Percentiles rank a stretch among this genome's conserved stretches.
phyloP scores from a whole-genome alignment of 306 rosid species.

The Citrullus colocynthis region DNA sequence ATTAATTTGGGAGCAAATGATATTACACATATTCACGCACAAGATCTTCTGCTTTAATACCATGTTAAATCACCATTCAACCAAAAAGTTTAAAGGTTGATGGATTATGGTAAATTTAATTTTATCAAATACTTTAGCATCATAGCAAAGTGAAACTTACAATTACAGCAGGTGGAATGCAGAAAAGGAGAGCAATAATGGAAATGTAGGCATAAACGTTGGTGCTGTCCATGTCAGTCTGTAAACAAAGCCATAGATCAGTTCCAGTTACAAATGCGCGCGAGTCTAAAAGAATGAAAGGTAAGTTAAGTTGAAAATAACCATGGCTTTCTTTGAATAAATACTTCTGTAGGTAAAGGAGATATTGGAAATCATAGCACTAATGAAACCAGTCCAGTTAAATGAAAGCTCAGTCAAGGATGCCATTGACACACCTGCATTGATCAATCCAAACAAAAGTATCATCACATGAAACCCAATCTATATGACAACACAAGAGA shows the following conservation, averaged over 20 bases:
- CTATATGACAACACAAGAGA: background rate
- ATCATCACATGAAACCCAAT: background rate
- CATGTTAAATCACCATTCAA: no score
- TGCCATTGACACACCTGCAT: conserved; percentile 46
- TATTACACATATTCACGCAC: no score
- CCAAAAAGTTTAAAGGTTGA: no score
- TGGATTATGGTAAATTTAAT: no score
- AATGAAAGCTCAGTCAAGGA: conserved; percentile 48
- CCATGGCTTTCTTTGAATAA: conserved; percentile 97
- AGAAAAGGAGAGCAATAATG: conserved; percentile 77
- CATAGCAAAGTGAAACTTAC: conserved; percentile 37
- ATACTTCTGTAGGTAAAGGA: conserved; percentile 50
- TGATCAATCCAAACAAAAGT: background rate
- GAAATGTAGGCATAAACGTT: conserved; percentile 88
- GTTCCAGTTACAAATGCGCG: background rate
- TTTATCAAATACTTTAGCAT: no score
- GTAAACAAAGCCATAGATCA: conserved; percentile 18
- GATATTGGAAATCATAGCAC: conserved; percentile 53
- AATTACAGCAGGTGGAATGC: conserved; percentile 79
- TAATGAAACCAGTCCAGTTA: conserved; percentile 44
- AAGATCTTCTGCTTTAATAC: no score
- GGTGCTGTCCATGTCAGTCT: conserved; percentile 97
- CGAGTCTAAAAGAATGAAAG: background rate
- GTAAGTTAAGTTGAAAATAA: conserved; percentile 16
- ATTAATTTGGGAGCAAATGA: no score